Base-by-base conservation (phyloP, 2,329 filamentous ascomycete genomes). In the Pyrenochaeta sp. region DNA sequence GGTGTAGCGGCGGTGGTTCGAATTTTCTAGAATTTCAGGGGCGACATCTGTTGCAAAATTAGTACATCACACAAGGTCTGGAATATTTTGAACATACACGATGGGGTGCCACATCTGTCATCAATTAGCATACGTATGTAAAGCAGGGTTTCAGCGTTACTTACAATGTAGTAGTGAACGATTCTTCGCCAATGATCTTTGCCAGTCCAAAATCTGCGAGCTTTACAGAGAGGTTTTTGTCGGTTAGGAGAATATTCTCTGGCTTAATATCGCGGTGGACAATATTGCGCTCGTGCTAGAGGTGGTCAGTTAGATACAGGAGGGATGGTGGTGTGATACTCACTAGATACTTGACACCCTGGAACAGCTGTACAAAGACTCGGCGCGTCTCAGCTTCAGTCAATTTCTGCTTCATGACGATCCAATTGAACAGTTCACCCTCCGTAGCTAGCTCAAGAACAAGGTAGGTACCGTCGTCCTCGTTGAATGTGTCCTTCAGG, bases 221-320 rank as follows among this genome's bases (percentile, higher is more conserved):
- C 74, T 99, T 99, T 53, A 96, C 87, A 46, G 86, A 86, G 19
- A 96, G 75, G 22, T 94, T 81, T 63, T 90, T 90, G 72, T 96
- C 90, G 4, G 88, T 85, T 23, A 99, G 77, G 7, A 99, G 76
- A 22, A 99, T 97, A 63, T 97, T 97, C 68, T 97, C 93, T 0
- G 92, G 93, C 72, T 96, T 97, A 74, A 99, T 96, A 61, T 99
- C 94, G 44, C 94, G 88, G 70, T 99, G 94, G 4, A 97, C 92
- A 69, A 99, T 96, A 61, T 94, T 95, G 51, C 94, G 89, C 49
- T 97, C 94, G 68, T 99, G 94, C 93, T 96, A 49, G 22, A 45
- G 23, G 13, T 7, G 22, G 29, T 77, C 35, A 76, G 68, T 32
- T 31, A 14, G 8, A 9, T 27, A 24, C 13, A 21, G 18, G 13